A percentile compares a stretch with the other conserved stretches of the same genome.
phyloP scores from a whole-genome alignment of 768 basidiomycete genomes.

The Cystobasidium onofrii region DNA sequence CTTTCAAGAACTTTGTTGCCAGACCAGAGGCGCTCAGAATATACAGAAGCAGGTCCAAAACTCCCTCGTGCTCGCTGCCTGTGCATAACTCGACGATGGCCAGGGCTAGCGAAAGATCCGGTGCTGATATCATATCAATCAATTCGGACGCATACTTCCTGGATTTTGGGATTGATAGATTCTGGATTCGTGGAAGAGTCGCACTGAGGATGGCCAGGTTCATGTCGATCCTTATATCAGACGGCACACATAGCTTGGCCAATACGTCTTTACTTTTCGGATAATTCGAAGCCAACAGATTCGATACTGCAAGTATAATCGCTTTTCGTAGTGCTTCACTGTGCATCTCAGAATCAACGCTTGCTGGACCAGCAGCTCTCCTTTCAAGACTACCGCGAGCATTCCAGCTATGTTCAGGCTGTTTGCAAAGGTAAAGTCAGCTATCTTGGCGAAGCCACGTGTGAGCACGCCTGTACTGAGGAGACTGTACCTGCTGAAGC shows the following conservation, averaged over 20 bases:
- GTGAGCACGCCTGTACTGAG: not conserved
- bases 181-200: not conserved
- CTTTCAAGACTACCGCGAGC: not conserved
- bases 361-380: not conserved
- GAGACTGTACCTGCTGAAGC: not conserved
- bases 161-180: too few species aligned
- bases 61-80: slow-evolving; percentile 61
- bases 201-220: not conserved
- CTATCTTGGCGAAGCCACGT: not conserved
- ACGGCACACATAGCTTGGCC: too few species aligned
- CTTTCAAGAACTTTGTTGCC: slow-evolving; percentile 65
- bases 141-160: not conserved
- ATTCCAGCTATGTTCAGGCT: not conserved
- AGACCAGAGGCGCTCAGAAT: slow-evolving; percentile 70
- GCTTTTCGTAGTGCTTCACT: not conserved
- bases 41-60: slow-evolving; percentile 76
- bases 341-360: not conserved
- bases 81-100: slow-evolving; percentile 84
- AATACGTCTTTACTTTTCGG: not conserved
- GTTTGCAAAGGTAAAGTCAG: slow-evolving; percentile 2
- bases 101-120: slow-evolving; percentile 59
- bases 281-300: not conserved
- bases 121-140: slow-evolving; percentile 12
- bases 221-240: not conserved
- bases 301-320: not conserved